Percentiles rank a stretch among this genome's conserved stretches.
Conservation (phyloP, 148 eudicot genomes). For the Chenopodium suecicum region DNA sequence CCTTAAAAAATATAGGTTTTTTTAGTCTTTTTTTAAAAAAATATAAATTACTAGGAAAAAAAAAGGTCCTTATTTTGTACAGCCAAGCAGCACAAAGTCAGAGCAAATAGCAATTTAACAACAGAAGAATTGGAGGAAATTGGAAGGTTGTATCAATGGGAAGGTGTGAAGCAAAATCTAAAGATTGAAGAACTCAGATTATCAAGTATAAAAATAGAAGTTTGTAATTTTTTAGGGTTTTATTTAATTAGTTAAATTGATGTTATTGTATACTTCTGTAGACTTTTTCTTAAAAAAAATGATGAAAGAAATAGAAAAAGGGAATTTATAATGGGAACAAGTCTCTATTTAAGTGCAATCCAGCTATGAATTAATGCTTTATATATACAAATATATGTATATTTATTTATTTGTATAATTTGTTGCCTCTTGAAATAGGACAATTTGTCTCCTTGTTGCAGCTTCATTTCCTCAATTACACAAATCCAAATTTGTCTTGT, state of each 20-base stretch:
- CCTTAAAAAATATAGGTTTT: conserved; percentile 9
- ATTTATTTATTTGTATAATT: background rate
- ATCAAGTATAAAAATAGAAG: conserved; percentile 26
- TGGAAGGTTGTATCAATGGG: conserved; percentile 30
- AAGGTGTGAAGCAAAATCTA: conserved; percentile 34
- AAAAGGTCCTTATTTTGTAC: conserved; percentile 24
- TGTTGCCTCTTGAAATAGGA: conserved; percentile 16
- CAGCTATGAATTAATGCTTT: background rate
- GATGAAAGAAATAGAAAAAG: conserved; percentile 26
- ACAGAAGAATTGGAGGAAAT: conserved; percentile 14
- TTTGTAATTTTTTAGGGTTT: conserved; percentile 5
- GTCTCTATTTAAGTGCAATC: conserved; percentile 15
- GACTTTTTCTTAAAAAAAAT: conserved; percentile 20
- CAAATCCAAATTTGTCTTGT: conserved; percentile 26
- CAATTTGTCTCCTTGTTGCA: conserved; percentile 32
- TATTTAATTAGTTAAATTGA: conserved; percentile 13
- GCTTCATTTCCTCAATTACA: conserved; percentile 17
- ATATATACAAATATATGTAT: too few relatives aligned
- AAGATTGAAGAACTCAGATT: conserved; percentile 18
- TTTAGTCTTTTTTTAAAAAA: conserved; percentile 1
- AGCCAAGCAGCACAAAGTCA: conserved; percentile 25
- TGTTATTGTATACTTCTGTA: conserved; percentile 17
- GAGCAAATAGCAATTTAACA: conserved; percentile 16
- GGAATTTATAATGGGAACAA: conserved; percentile 4
- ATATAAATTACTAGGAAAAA: conserved; percentile 2